Conservation (phyloP, 768 basidiomycete genomes). For the Amanita pseudoporphyria region DNA sequence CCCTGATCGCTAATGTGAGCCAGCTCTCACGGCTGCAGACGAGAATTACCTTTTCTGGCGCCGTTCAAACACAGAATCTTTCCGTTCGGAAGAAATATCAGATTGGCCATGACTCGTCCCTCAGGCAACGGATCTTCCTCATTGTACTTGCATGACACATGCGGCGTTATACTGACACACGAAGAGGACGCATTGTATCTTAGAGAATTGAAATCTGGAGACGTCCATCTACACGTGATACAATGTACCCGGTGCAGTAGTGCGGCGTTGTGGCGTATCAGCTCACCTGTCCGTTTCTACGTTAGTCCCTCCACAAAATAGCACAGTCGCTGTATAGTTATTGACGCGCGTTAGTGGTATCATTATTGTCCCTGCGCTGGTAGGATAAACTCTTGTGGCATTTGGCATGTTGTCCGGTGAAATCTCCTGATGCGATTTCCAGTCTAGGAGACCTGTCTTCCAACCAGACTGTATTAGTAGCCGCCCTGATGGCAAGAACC, state of each 20-base stretch:
- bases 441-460: conserved; percentile 55
- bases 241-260: background rate
- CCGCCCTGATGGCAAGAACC: conserved; percentile 60
- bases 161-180: conserved; percentile 74
- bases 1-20: conserved; percentile 21
- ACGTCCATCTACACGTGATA: conserved; percentile 32
- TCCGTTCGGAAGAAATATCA: conserved; percentile 62
- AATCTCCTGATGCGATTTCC: conserved; percentile 45
- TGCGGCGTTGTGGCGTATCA: background rate
- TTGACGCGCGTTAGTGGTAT: conserved; percentile 75
- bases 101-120: conserved; percentile 62
- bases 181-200: conserved; percentile 53
- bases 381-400: conserved; percentile 69
- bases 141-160: conserved; percentile 40
- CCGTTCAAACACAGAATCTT: conserved; percentile 61
- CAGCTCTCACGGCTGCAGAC: background rate
- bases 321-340: conserved; percentile 70
- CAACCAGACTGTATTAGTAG: conserved; percentile 58
- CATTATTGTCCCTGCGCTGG: conserved; percentile 69
- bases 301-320: conserved; percentile 81
- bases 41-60: conserved; percentile 45
- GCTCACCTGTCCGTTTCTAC: conserved; percentile 36
- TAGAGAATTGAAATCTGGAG: conserved; percentile 39
- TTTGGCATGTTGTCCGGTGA: conserved; percentile 50
- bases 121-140: conserved; percentile 58